phyloP scores from a whole-genome alignment of 139 green algal genomes.

The Chlamydomonas incerta region DNA sequence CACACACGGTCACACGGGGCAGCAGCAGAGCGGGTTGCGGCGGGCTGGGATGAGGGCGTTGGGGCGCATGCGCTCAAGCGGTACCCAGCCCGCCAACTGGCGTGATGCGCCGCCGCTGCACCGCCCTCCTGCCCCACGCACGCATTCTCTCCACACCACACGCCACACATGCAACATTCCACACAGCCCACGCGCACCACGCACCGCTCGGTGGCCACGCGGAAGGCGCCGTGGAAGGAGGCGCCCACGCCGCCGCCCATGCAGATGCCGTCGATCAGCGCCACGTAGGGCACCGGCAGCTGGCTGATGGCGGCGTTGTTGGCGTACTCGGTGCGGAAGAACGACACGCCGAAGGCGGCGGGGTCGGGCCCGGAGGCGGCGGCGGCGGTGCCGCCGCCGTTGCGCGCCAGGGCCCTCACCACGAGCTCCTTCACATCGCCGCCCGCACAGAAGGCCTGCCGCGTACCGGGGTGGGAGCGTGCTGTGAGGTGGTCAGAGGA shows the following conservation, averaged over 20 bases:
- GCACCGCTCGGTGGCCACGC: constrained; percentile 91
- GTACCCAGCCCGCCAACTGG: no score
- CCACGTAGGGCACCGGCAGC: constrained; percentile 79
- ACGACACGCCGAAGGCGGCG: constrained; percentile 22
- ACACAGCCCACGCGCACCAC: not conserved
- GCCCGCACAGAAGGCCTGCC: constrained; percentile 88
- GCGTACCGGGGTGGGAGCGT: no score
- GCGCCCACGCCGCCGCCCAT: constrained; percentile 95
- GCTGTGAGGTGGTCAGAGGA: no score
- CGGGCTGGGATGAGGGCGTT: no score
- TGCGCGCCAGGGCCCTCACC: constrained; percentile 37
- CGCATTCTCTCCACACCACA: no score
- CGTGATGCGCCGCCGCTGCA: no score
- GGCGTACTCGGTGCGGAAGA: constrained; percentile 74
- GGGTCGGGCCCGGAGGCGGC: not conserved
- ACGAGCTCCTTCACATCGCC: constrained; percentile 87
- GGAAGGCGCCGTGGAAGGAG: constrained; percentile 87
- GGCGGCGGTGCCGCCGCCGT: no score
- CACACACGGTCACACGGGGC: no score
- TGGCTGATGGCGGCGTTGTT: constrained; percentile 62
- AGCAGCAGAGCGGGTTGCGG: no score
- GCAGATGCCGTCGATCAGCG: constrained; percentile 92
- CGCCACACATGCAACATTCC: no score
- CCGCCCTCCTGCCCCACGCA: no score
- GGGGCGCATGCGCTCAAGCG: no score